Conservation (phyloP, 2,329 filamentous ascomycete species). For the Aspergillus versicolor region DNA sequence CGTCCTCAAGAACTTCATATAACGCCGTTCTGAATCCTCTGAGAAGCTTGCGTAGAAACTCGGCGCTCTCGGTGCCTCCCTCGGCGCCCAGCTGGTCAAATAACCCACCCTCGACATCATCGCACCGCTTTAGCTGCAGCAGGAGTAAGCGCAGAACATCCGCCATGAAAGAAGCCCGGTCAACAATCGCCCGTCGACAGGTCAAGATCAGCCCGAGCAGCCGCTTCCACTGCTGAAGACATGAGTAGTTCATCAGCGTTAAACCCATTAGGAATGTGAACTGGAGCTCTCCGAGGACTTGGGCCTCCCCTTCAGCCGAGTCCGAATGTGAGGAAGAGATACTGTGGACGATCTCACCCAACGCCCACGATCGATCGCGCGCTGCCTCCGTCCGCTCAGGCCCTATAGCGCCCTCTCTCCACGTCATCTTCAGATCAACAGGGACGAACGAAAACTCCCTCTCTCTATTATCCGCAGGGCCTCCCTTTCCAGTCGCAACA, state of each 20-base stretch:
- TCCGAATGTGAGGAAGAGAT: conserved; percentile 14
- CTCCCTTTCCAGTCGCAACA: neutral
- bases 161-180: conserved; percentile 53
- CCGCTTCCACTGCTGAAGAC: conserved; percentile 65
- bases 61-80: conserved; percentile 52
- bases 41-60: conserved; percentile 54
- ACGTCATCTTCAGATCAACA: conserved; percentile 62
- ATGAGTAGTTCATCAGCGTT: conserved; percentile 65
- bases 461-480: conserved; percentile 31
- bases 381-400: conserved; percentile 62
- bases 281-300: conserved; percentile 59
- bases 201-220: conserved; percentile 58
- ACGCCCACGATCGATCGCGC: conserved; percentile 62
- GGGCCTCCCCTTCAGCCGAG: conserved; percentile 29
- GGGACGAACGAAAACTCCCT: conserved; percentile 56
- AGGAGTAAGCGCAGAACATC: conserved; percentile 50
- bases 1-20: conserved; percentile 43
- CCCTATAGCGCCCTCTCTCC: conserved; percentile 61
- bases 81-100: conserved; percentile 55
- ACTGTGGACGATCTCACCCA: conserved; percentile 52
- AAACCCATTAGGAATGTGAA: conserved; percentile 63
- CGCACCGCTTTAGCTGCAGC: conserved; percentile 56
- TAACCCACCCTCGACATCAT: conserved; percentile 60
- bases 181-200: conserved; percentile 51
- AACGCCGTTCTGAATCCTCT: conserved; percentile 53